A percentile compares a stretch with the other conserved stretches of the same genome.
Conservation (phyloP, 176 grass and related monocot genomes). For the Rhynchospora tenuis region DNA sequence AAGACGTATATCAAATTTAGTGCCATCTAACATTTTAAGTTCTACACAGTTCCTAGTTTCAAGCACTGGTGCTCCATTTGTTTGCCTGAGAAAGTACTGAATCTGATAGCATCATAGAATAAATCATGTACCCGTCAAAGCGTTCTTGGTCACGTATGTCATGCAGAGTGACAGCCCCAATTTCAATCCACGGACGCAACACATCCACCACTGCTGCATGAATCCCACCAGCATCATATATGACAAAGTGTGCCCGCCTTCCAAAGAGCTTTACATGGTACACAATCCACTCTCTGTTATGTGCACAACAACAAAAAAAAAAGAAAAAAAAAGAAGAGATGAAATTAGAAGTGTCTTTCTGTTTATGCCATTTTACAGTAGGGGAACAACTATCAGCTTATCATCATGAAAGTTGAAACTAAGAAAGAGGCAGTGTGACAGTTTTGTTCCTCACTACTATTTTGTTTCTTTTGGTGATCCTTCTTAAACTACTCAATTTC, state of each 20-base stretch:
- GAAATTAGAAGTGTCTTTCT: neutral
- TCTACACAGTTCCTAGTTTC: neutral
- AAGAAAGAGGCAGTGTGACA: neutral
- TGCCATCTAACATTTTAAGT: neutral
- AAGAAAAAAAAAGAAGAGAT: neutral
- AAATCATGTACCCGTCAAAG: slow-evolving; percentile 41
- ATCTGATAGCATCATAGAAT: neutral
- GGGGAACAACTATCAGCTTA: neutral
- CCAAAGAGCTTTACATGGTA: slow-evolving; percentile 82
- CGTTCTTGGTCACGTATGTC: slow-evolving; percentile 62
- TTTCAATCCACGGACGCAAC: slow-evolving; percentile 62
- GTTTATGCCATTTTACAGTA: neutral
- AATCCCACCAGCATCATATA: slow-evolving; percentile 80
- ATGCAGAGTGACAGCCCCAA: slow-evolving; percentile 50
- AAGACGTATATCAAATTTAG: too few species aligned
- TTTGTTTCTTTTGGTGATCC: neutral
- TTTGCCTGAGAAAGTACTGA: neutral
- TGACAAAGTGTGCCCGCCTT: slow-evolving; percentile 51
- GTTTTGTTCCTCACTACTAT: neutral
- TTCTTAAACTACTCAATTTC: neutral
- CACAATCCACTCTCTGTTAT: slow-evolving; percentile 70
- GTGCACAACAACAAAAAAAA: neutral
- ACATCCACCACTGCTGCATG: slow-evolving; percentile 49
- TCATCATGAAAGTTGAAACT: neutral
- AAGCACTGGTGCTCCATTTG: neutral